Evolutionary conservation across 2,329 filamentous ascomycete genomes (phyloP).

Genomic region (Bipolaris cookei): DNA sequence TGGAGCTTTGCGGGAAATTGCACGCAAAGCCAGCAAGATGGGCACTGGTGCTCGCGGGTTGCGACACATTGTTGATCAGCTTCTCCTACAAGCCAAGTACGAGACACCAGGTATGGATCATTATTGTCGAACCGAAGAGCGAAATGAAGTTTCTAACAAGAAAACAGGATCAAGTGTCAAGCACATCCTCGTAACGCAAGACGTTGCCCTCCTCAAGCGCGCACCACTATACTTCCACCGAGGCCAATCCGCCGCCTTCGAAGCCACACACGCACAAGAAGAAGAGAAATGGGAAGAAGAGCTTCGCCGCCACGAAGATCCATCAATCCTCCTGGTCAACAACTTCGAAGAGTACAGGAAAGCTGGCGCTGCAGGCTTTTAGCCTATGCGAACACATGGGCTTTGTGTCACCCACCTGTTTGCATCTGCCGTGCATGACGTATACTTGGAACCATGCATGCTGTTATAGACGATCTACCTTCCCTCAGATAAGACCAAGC

Average conservation of each 20-base stretch:
- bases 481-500: conserved; percentile 2
- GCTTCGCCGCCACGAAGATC: conserved; percentile 39
- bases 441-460: conserved; percentile 2
- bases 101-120: conserved; percentile 51
- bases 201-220: conserved; percentile 52
- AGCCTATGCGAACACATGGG: conserved; percentile 15
- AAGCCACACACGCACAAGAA: conserved; percentile 50
- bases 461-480: conserved; percentile 1
- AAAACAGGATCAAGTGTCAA: conserved; percentile 50
- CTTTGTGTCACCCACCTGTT: conserved; percentile 6
- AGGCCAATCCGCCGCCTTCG: conserved; percentile 51
- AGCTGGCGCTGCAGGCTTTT: conserved; percentile 43
- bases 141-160: conserved; percentile 11
- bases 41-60: conserved; percentile 70
- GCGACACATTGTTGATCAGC: conserved; percentile 56
- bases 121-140: not conserved
- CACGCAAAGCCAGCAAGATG: conserved; percentile 70
- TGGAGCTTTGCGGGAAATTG: conserved; percentile 79
- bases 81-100: conserved; percentile 56
- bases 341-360: conserved; percentile 57
- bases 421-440: not conserved
- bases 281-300: conserved; percentile 56
- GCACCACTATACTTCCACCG: conserved; percentile 54
- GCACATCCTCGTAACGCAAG: conserved; percentile 55
- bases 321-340: conserved; percentile 29